Base-by-base conservation (phyloP, 2,329 filamentous ascomycete species). In the Alternaria brassicae region DNA sequence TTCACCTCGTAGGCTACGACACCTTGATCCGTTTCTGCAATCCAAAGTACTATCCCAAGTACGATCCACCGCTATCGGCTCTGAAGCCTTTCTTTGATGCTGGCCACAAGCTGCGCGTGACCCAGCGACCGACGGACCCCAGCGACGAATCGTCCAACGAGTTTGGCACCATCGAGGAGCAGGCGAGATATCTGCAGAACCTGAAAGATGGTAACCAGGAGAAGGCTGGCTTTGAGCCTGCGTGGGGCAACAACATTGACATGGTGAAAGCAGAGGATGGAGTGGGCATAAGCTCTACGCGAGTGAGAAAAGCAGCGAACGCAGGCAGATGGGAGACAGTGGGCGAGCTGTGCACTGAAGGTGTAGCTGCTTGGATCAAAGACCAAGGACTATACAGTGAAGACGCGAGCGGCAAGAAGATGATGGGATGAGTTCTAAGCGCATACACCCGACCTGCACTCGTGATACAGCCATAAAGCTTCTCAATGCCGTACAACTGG, bases 1-100 rank as follows among this genome's bases (percentile, higher is more conserved):
- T 91, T 4, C 91, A 91, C 69, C 84, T 93, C 2, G 85, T 87
- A 2, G 91, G 91, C 27, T 94, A 88, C 72, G 91, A 94, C 69
- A 94, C 91, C 0, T 78, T 93, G 6, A 86, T 90, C 15, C 85
- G 91, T 19, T 86, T 94, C 52, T 86, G 91, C 53, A 82, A 91
- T 48, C 84, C 89, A 0, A 91, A 90, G 73, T 94, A 94, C 77
- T 92, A 92, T 71, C 73, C 76, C 6, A 66, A 73, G 53, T 63
- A 80, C 70, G 34, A 75, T 55, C 72, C 80, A 72, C 68, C 89
- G 62, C 81, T 86, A 12, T 77, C 75, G 0, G 85, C 85, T 0
- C 80, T 94, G 2, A 79, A 80, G 1, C 86, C 87, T 0, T 91
- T 92, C 71, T 88, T 93, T 63, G 78, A 80, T 23, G 72, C 75